Evolutionary conservation across 192 early-diverging fungal species (phyloP).

Genomic region (Anaeromyces robustus): DNA sequence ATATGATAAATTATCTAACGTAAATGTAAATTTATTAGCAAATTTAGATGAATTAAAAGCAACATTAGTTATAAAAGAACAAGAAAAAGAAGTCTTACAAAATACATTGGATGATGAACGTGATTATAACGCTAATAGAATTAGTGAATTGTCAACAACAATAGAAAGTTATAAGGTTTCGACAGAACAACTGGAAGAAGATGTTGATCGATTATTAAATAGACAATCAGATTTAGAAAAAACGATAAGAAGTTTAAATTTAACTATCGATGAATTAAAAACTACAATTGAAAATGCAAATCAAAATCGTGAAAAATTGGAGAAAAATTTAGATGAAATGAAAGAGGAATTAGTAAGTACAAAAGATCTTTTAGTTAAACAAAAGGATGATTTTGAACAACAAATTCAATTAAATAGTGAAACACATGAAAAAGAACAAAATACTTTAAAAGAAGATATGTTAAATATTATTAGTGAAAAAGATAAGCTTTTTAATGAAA

Average conservation of each 20-base stretch:
- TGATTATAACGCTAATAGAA: not conserved
- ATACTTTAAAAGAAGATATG: not conserved
- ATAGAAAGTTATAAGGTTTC: not conserved
- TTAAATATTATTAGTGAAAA: not conserved
- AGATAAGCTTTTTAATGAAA: not conserved
- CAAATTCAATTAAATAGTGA: not conserved
- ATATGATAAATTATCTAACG: not conserved
- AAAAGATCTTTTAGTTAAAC: not conserved
- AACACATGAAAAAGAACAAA: not conserved
- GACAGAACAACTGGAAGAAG: not conserved
- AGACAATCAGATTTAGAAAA: not conserved
- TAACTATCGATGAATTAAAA: not conserved
- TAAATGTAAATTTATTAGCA: not conserved
- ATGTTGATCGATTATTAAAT: not conserved
- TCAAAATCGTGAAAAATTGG: not conserved
- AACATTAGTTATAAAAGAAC: not conserved
- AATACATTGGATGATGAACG: not conserved
- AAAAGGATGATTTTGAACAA: not conserved
- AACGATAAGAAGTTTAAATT: not conserved
- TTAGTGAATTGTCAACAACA: not conserved
- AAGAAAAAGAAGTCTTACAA: not conserved
- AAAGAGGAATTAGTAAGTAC: not conserved
- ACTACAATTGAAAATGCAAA: not conserved
- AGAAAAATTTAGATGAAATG: not conserved
- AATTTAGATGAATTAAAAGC: not conserved